Conservation (phyloP, 2,329 filamentous ascomycete species). For the Fusarium anguioides region DNA sequence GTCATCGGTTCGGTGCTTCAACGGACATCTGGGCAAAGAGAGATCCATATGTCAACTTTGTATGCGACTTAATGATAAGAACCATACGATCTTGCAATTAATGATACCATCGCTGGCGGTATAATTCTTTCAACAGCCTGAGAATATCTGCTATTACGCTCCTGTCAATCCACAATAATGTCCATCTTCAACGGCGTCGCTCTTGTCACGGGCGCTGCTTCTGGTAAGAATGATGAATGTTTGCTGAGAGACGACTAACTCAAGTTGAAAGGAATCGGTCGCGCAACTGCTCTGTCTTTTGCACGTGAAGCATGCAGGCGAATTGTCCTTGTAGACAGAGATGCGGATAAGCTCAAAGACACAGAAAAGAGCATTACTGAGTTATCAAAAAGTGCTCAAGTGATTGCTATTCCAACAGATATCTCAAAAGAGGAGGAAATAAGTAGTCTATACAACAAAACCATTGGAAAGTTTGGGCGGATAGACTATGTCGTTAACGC, state of each 20-base stretch:
- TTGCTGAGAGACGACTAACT: not conserved
- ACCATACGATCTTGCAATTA: not conserved
- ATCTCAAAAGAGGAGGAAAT: slow-evolving; percentile 16
- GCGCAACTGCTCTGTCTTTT: slow-evolving; percentile 8
- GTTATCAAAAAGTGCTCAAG: not conserved
- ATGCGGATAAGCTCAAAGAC: not conserved
- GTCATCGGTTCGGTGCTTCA: not conserved
- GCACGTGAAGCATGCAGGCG: not conserved
- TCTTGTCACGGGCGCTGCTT: slow-evolving; percentile 20
- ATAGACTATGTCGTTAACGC: slow-evolving; percentile 23
- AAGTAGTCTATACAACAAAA: not conserved
- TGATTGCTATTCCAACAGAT: slow-evolving; percentile 5
- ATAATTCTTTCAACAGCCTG: too few species aligned
- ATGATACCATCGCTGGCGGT: too few species aligned
- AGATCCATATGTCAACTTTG: not conserved
- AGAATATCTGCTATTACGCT: not conserved
- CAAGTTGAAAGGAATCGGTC: slow-evolving; percentile 3
- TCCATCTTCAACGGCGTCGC: slow-evolving; percentile 19
- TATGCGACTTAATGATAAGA: not conserved
- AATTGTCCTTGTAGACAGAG: slow-evolving; percentile 3
- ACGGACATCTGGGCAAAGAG: too few species aligned
- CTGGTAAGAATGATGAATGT: not conserved
- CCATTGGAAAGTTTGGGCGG: not conserved
- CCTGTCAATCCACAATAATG: not conserved
- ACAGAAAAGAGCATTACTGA: not conserved